Evolutionary conservation across 192 early-diverging fungal species (phyloP).

Genomic region (Linnemannia elongata): DNA sequence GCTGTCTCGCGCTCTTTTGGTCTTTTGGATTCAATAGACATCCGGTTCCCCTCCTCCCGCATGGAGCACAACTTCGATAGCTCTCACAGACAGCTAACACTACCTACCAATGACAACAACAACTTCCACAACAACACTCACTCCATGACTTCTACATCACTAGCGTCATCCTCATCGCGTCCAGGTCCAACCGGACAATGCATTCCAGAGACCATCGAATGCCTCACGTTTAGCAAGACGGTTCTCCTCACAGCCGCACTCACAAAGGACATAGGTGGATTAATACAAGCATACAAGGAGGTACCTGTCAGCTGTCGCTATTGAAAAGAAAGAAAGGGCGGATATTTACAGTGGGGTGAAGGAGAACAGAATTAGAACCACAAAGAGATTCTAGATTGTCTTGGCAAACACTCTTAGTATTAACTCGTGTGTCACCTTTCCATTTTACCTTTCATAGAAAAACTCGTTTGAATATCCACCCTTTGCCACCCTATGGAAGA

Average conservation of each 20-base stretch:
- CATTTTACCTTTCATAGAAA: constrained; percentile 10
- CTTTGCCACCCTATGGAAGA: constrained; percentile 5
- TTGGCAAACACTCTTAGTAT: not conserved
- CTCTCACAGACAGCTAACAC: too few species aligned
- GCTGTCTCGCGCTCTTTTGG: too few species aligned
- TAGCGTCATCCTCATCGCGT: too few species aligned
- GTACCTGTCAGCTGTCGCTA: not conserved
- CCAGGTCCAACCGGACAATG: not conserved
- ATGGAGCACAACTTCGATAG: too few species aligned
- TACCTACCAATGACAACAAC: too few species aligned
- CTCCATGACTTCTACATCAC: too few species aligned
- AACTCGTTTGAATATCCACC: constrained; percentile 4
- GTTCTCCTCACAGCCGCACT: not conserved
- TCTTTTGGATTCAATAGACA: too few species aligned
- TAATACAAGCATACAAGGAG: constrained; percentile 2
- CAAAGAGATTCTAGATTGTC: not conserved
- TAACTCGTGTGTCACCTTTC: not conserved
- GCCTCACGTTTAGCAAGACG: not conserved
- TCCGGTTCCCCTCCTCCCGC: too few species aligned
- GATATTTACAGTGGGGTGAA: not conserved
- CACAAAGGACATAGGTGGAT: not conserved
- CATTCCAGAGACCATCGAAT: not conserved
- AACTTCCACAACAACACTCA: too few species aligned
- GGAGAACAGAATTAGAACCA: not conserved
- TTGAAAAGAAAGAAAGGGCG: not conserved